phyloP scores from a whole-genome alignment of 2,329 filamentous ascomycete species.

The Cytospora schulzeri region DNA sequence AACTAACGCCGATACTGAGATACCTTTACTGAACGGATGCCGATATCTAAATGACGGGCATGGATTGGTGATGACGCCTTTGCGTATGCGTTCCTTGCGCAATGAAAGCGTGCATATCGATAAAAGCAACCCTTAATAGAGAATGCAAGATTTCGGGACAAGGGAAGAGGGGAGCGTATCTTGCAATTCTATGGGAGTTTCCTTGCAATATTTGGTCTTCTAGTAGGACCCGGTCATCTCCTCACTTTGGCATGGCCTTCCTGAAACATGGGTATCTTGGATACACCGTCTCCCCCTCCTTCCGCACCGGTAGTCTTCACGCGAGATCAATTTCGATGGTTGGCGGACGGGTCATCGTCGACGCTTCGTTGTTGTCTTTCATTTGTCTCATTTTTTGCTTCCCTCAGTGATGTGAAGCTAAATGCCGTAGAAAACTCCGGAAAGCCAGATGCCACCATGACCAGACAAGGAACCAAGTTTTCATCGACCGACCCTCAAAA shows the following conservation, averaged over 20 bases:
- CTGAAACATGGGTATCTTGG: constrained; percentile 14
- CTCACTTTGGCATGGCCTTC: not conserved
- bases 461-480: constrained; percentile 35
- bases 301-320: constrained; percentile 7
- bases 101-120: not conserved
- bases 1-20: not conserved
- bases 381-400: constrained; percentile 28
- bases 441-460: constrained; percentile 47
- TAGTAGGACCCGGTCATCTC: not conserved
- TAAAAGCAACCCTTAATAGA: not conserved
- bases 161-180: not conserved
- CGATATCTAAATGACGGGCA: not conserved
- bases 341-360: constrained; percentile 8
- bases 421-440: constrained; percentile 48
- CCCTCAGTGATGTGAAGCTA: constrained; percentile 45
- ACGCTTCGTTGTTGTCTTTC: constrained; percentile 19
- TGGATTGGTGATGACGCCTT: not conserved
- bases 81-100: not conserved
- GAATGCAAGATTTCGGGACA: not conserved
- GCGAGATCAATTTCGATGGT: not conserved
- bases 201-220: not conserved
- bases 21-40: not conserved
- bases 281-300: constrained; percentile 14
- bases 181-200: not conserved
- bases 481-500: constrained; percentile 31